These are phyloP conservation scores for Oropetium thomaeum DNA, from an alignment of 176 grass and related monocot species.

Conservation along the genomic window DNA sequence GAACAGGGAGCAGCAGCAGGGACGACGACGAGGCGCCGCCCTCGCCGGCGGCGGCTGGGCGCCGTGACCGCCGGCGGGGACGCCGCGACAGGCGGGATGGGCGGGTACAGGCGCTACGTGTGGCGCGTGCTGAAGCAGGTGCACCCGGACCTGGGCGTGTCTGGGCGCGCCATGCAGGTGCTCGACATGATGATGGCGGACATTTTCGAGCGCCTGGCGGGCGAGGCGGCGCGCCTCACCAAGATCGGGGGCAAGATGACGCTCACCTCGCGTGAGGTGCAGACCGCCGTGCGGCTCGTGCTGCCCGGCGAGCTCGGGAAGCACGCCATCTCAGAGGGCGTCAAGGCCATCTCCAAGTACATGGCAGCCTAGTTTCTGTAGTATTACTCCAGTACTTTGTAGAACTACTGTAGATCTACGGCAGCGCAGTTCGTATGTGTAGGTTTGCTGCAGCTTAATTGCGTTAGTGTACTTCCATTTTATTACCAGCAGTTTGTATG, in stretches of 20 bases:
- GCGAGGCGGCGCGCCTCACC: slow-evolving; percentile 56
- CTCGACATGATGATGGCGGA: slow-evolving; percentile 81
- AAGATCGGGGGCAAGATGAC: slow-evolving; percentile 25
- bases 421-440: too few relatives aligned
- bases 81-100: slow-evolving; percentile 33
- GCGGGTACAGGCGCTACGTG: slow-evolving; percentile 81
- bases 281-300: slow-evolving; percentile 61
- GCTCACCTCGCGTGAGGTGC: slow-evolving; percentile 61
- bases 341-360: slow-evolving; percentile 56
- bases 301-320: slow-evolving; percentile 50
- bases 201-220: slow-evolving; percentile 80
- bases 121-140: slow-evolving; percentile 93
- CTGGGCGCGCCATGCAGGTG: slow-evolving; percentile 60
- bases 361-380: slow-evolving; percentile 18
- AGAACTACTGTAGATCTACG: too few relatives aligned
- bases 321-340: slow-evolving; percentile 56
- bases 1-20: background rate
- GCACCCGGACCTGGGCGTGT: slow-evolving; percentile 64
- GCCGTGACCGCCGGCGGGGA: background rate
- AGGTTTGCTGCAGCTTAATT: too few relatives aligned
- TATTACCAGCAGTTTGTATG: too few relatives aligned
- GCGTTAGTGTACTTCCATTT: too few relatives aligned
- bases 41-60: background rate
- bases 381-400: too few relatives aligned
- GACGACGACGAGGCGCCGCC: background rate